Evolutionary conservation across 257 asterid genomes (phyloP).

Genomic region (Cynanchum wilfordii): DNA sequence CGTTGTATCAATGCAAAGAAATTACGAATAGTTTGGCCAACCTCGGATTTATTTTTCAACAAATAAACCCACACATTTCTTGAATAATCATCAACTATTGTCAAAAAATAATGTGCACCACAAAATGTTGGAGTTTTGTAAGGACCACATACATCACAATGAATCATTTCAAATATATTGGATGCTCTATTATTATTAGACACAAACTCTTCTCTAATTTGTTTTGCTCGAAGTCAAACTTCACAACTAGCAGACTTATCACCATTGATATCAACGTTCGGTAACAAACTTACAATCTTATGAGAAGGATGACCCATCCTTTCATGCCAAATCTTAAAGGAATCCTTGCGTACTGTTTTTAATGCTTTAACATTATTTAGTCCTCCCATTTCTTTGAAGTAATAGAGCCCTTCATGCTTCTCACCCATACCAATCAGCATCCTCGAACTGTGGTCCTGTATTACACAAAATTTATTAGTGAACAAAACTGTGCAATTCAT

Average conservation of each 20-base stretch:
- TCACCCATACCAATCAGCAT: background rate
- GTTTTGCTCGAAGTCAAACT: background rate
- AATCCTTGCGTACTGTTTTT: background rate
- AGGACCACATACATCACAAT: too few species aligned
- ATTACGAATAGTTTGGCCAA: too few species aligned
- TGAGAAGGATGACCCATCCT: background rate
- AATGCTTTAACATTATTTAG: background rate
- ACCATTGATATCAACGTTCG: background rate
- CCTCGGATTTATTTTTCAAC: too few species aligned
- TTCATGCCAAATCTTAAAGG: too few species aligned
- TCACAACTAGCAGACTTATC: background rate
- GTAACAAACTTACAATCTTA: background rate
- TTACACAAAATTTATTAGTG: too few species aligned
- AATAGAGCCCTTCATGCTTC: background rate
- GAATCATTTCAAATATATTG: too few species aligned
- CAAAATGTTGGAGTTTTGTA: too few species aligned
- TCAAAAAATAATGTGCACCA: too few species aligned
- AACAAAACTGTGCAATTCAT: background rate
- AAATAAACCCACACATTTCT: too few species aligned
- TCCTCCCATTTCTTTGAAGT: background rate
- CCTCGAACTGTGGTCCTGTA: background rate
- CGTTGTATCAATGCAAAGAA: too few species aligned
- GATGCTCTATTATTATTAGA: background rate
- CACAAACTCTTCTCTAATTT: too few species aligned
- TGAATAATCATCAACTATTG: too few species aligned